These are phyloP conservation scores for Butyriboletus regius DNA, from an alignment of 1,284 basidiomycete species.

Conservation along the genomic window DNA sequence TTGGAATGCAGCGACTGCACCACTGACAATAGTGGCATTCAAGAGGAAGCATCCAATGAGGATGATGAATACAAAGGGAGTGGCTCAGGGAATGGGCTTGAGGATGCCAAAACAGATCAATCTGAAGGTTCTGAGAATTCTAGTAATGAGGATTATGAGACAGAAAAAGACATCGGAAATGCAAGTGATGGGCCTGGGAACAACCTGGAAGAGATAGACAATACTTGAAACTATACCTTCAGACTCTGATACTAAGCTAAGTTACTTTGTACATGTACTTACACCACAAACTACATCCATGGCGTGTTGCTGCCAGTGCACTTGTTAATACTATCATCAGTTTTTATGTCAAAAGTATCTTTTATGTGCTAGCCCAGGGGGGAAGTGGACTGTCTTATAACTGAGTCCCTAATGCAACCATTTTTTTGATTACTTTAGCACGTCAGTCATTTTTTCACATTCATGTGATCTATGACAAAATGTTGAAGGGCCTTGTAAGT, in stretches of 20 bases:
- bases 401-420: background rate
- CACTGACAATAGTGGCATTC: background rate
- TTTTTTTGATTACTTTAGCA: background rate
- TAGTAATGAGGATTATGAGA: no score
- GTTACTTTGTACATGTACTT: no score
- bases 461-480: background rate
- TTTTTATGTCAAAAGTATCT: no score
- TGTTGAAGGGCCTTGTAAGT: background rate
- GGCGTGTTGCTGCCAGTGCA: no score
- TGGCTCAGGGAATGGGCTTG: background rate
- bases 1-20: background rate
- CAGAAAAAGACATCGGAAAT: no score
- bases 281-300: no score
- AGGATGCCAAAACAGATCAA: background rate
- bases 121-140: background rate
- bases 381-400: background rate
- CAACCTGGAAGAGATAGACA: no score
- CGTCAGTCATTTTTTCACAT: background rate
- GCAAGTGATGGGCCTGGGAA: no score
- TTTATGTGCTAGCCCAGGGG: no score
- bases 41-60: background rate
- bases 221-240: no score
- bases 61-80: background rate
- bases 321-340: no score
- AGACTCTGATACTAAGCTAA: no score